These are phyloP conservation scores for Meredithiella fracta DNA, from an alignment of 2,329 filamentous ascomycete species.

Conservation along the genomic window DNA sequence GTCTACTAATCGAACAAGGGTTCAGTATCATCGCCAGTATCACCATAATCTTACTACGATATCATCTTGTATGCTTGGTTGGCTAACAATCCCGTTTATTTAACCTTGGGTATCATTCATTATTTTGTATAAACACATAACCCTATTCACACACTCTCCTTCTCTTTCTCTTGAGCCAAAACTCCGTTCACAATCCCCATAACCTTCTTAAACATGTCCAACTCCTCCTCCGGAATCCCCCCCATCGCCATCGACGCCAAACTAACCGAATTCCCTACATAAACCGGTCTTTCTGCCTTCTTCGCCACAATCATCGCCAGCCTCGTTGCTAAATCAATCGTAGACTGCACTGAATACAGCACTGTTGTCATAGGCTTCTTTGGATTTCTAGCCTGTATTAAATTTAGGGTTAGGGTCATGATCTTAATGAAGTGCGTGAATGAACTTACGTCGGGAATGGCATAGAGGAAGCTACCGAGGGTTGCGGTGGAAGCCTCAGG, in stretches of 20 bases:
- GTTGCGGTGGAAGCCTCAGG: constrained; percentile 21
- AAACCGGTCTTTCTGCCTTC: constrained; percentile 57
- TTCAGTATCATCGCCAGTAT: too few relatives aligned
- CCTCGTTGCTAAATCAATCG: constrained; percentile 72
- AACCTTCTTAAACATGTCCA: constrained; percentile 67
- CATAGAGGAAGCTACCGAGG: constrained; percentile 86
- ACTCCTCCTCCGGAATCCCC: constrained; percentile 79
- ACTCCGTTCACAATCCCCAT: constrained; percentile 43
- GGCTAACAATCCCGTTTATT: too few relatives aligned
- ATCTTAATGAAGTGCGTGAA: neutral
- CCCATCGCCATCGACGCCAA: constrained; percentile 58
- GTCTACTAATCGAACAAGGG: too few relatives aligned
- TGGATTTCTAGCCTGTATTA: constrained; percentile 32
- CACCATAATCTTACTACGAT: too few relatives aligned
- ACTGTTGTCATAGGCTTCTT: constrained; percentile 57
- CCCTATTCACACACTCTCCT: neutral
- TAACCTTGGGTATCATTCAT: neutral
- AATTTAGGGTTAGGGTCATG: constrained; percentile 3
- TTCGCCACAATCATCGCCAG: constrained; percentile 71
- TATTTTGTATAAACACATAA: neutral
- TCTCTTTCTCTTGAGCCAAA: neutral
- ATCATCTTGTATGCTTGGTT: too few relatives aligned
- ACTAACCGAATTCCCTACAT: constrained; percentile 77
- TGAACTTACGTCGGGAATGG: constrained; percentile 63
- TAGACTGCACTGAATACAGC: constrained; percentile 58